Base-by-base conservation (phyloP, 2,329 filamentous ascomycete genomes). In the Colletotrichum sp. region DNA sequence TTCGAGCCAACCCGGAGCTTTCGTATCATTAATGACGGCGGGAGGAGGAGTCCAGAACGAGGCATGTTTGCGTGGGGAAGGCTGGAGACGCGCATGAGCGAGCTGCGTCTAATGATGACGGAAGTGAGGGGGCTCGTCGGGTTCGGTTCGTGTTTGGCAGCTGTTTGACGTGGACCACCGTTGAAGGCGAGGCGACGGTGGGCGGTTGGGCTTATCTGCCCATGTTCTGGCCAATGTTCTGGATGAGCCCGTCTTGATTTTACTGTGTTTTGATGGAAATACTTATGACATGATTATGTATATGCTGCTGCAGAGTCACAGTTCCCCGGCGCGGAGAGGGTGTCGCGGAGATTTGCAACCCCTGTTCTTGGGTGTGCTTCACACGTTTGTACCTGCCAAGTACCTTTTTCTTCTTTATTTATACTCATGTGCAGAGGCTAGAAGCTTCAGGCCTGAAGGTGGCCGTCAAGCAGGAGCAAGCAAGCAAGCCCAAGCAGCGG, bases 1-100 rank as follows among this genome's bases (percentile, higher is more conserved):
- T 91, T 75, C 86, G 88, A 78, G 90, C 90, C 15, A 92, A 92
- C 73, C 90, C 90, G 7, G 91, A 92, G 83, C 80, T 92, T 79
- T 88, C 86, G 74, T 92, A 92, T 81, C 85, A 84, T 61, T 88
- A 55, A 65, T 30, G 28, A 8, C 27, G 48, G 15, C 15, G 59
- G 70, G 32, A 44, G 70, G 32, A 44, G n/a, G n/a, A 22, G 44
- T 8, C 44, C 44, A 52, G 44, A 52, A 52, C 44, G 44, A 52
- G 44, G 44, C 44, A 25, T n/a, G 44, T 52, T 13, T 52, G 12
- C 44, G 44, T 52, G 44, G 44, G 44, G 44, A 52, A 52, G 44
- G 44, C 44, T 52, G 44, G 44, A 52, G 44, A 52, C n/a, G 44
- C 44, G 44, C 44, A 52, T 52, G 15, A 28, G 9, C 30, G 19